Percentiles rank a stretch among this genome's conserved stretches.
Evolutionary conservation across 2,329 filamentous ascomycete species (phyloP).

Genomic region (Aphanocladium album): DNA sequence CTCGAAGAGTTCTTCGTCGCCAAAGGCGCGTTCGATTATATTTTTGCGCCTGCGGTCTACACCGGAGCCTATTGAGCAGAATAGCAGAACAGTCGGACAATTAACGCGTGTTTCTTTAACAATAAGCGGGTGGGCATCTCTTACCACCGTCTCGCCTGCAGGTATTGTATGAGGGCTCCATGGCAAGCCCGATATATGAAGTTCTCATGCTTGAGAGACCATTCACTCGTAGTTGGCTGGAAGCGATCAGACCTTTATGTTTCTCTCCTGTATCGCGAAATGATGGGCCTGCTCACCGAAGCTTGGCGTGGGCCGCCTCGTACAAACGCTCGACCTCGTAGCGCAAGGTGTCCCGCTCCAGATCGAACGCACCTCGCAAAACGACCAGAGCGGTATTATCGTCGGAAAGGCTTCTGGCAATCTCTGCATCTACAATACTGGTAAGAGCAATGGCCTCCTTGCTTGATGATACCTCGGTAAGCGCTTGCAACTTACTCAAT

Average conservation of each 20-base stretch:
- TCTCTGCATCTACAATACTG: not conserved
- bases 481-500: not conserved
- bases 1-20: slow-evolving; percentile 24
- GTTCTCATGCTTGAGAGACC: slow-evolving; percentile 31
- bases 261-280: not conserved
- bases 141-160: slow-evolving; percentile 30
- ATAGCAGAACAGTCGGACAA: not conserved
- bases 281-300: slow-evolving; percentile 2
- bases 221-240: slow-evolving; percentile 29
- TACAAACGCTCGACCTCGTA: not conserved
- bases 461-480: not conserved
- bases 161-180: slow-evolving; percentile 30
- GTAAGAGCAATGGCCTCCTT: not conserved
- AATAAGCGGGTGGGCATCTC: not conserved
- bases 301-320: not conserved
- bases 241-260: not conserved
- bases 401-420: not conserved
- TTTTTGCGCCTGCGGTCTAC: slow-evolving; percentile 28
- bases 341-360: not conserved
- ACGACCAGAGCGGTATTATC: not conserved
- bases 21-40: slow-evolving; percentile 27
- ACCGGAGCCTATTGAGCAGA: slow-evolving; percentile 25
- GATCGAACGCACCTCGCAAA: not conserved
- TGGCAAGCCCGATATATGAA: slow-evolving; percentile 31
- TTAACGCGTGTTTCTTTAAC: not conserved